Evolutionary conservation across 495 filamentous ascomycete genomes (phyloP).

Genomic region (Hyaloscypha variabilis): DNA sequence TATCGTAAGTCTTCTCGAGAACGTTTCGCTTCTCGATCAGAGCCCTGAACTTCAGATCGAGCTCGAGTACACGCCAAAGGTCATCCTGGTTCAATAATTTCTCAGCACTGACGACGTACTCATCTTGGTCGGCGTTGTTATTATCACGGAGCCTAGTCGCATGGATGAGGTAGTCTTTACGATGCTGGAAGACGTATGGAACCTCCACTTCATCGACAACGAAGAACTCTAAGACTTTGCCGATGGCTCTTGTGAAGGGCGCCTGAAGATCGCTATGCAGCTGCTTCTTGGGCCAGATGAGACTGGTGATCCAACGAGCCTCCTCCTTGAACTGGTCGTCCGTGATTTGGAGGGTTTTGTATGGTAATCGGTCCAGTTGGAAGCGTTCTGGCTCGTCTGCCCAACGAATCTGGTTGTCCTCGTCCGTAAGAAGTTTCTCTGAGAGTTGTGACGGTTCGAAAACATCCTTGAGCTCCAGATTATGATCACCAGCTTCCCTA

Average conservation of each 20-base stretch:
- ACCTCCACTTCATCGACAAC: constrained; percentile 91
- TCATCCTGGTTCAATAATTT: constrained; percentile 91
- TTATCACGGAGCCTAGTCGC: constrained; percentile 59
- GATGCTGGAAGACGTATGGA: constrained; percentile 96
- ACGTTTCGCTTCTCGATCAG: constrained; percentile 86
- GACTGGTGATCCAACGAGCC: constrained; percentile 83
- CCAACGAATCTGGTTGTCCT: constrained; percentile 85
- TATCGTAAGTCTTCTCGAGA: constrained; percentile 76
- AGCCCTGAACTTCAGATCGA: constrained; percentile 92
- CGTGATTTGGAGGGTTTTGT: constrained; percentile 71
- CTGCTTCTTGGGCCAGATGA: constrained; percentile 84
- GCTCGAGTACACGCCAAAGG: constrained; percentile 90
- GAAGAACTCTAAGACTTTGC: constrained; percentile 93
- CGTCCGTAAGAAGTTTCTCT: constrained; percentile 93
- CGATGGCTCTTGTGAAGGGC: constrained; percentile 84
- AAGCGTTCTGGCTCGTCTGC: constrained; percentile 92
- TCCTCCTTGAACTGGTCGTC: constrained; percentile 88
- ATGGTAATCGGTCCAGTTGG: constrained; percentile 87
- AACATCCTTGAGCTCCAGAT: constrained; percentile 92
- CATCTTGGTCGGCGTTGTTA: constrained; percentile 62
- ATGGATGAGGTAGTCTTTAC: constrained; percentile 97
- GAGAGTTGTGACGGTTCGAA: constrained; percentile 94
- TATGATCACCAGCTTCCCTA: constrained; percentile 64
- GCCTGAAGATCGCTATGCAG: constrained; percentile 69
- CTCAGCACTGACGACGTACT: constrained; percentile 77